These are phyloP conservation scores for Gracilaria gracilis DNA, from an alignment of 23 red algal species.

Conservation along the genomic window DNA sequence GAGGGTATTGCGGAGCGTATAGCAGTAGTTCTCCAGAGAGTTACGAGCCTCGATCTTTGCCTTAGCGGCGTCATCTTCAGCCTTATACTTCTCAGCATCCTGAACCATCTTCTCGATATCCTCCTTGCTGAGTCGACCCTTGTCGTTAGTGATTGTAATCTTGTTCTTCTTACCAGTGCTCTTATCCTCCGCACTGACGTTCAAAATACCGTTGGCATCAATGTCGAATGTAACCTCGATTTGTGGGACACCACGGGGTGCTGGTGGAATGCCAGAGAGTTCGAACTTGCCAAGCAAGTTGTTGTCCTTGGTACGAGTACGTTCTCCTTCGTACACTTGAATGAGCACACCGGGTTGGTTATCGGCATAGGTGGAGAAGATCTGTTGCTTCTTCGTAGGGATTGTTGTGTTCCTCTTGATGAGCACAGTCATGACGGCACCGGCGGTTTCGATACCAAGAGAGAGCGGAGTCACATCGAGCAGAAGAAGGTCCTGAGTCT, in stretches of 20 bases:
- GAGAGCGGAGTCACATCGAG: constrained; percentile 98
- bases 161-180: constrained; percentile 95
- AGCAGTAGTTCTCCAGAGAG: constrained; percentile 93
- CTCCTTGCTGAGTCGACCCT: constrained; percentile 95
- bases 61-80: constrained; percentile 91
- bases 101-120: constrained; percentile 98
- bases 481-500: constrained; percentile 96
- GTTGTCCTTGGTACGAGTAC: constrained; percentile 97
- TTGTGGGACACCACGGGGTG: constrained; percentile 97
- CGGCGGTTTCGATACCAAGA: constrained; percentile 98
- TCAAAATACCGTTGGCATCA: constrained; percentile 99
- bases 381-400: constrained; percentile 98
- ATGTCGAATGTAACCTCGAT: constrained; percentile 99
- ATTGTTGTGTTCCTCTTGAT: constrained; percentile 99
- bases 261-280: constrained; percentile 96
- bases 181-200: constrained; percentile 98
- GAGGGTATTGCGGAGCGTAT: constrained; percentile 81
- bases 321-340: constrained; percentile 98
- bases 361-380: constrained; percentile 99
- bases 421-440: constrained; percentile 98
- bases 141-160: constrained; percentile 99
- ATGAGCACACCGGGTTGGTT: constrained; percentile 99
- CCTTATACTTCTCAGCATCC: constrained; percentile 98
- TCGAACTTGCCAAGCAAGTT: constrained; percentile 97
- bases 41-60: constrained; percentile 91